Evolutionary conservation across 352 stramenopile species (phyloP), one percentile per base, ranked within the genome.

Genomic region (Peronospora farinosa): DNA sequence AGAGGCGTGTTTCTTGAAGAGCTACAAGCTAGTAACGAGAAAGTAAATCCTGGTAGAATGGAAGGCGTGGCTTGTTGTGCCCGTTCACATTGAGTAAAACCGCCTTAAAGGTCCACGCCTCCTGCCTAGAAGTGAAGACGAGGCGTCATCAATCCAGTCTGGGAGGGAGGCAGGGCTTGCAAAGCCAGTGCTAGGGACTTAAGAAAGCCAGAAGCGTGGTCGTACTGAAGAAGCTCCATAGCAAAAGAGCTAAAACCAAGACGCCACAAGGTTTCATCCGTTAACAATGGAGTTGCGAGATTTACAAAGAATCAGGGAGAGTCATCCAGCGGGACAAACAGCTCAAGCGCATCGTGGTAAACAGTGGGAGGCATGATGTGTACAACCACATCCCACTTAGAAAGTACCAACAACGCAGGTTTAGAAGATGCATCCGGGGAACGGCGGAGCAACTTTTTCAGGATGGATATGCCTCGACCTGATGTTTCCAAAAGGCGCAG

Each of bases 21-120:
- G 39, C 17, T 7, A 44, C 25, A 6, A 44, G 21, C 30, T 44
- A 8, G n/a, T 33, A 44, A 4, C 11, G 17, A 2, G 11, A 30
- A 10, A 44, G 25, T 8, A 44, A 10, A 19, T 44, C 21, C 16
- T 33, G 9, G 11, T 31, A 44, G n/a, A 32, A 17, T 7, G 19
- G 13, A 17, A 32, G 21, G 39, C 19, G 10, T 3, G 39, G 39
- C 17, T 32, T 44, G 11, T 44, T 44, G 1, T 19, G 9, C 21
- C 39, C 39, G 9, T 44, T 44, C 7, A 44, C 39, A 33, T 44
- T 44, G 21, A 44, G 39, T 16, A 19, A 19, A 32, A 44, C 19
- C 11, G 40, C 40, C 6, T 35, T 36, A 11, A 46, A 46, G 15
- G 40, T 5, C 40, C 23, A 46, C 2, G 40, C 5, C 23, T 46